Evolutionary conservation across 208 protist genomes (phyloP).

Genomic region (Leishmania aethiopica): DNA sequence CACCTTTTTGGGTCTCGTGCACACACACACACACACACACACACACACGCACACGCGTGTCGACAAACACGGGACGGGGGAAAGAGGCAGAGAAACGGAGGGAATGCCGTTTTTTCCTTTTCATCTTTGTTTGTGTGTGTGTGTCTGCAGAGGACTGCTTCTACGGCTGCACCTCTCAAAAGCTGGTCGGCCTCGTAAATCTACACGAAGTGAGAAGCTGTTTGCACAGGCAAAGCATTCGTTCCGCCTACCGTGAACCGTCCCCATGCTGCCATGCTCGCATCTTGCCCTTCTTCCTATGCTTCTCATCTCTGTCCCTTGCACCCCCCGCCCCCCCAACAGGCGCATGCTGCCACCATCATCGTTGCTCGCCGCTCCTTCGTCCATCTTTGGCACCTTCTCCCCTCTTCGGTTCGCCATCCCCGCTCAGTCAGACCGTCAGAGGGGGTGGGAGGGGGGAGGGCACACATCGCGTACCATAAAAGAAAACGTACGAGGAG

Average conservation of each 20-base stretch:
- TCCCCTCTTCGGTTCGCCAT: neutral
- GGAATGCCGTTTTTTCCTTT: neutral
- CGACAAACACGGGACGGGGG: no score
- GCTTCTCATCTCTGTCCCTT: neutral
- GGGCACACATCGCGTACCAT: neutral
- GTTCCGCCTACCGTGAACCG: neutral
- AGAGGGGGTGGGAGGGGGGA: neutral
- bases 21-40: neutral
- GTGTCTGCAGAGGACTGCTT: neutral
- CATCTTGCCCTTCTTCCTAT: neutral
- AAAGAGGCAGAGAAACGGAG: no score
- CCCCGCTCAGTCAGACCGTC: neutral
- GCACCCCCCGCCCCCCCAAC: neutral
- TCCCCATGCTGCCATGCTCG: neutral
- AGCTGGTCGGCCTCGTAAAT: neutral
- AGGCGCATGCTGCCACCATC: neutral
- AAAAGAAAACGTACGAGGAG: neutral
- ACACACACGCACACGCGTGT: neutral
- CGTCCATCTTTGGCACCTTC: neutral
- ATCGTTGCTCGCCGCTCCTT: neutral
- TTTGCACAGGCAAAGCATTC: neutral
- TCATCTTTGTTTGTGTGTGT: neutral
- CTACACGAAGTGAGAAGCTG: neutral
- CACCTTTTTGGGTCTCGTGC: neutral
- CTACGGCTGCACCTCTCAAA: neutral